Base-by-base conservation (phyloP, 768 basidiomycete genomes). In the Mycena chlorophos region DNA sequence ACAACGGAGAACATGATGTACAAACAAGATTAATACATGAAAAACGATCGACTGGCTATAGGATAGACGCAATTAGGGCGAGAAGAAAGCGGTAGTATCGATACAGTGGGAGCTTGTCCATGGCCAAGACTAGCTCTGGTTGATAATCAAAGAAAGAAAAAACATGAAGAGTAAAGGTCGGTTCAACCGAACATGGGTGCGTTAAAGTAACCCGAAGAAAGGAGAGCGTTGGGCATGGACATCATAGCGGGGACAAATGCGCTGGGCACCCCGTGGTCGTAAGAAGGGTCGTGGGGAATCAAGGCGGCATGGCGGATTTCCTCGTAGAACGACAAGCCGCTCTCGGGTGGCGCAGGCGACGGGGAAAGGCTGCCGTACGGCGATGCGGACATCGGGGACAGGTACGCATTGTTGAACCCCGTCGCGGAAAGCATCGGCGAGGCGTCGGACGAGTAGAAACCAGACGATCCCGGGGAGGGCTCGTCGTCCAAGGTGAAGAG, bases 21-120 rank as follows among this genome's bases (percentile, higher is more conserved):
- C 55, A 61, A 39, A 54, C 13, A 49, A 37, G 51, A 29, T 50
- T 37, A 57, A 46, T 61, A 61, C 60, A 57, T 38, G 42, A 53
- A 57, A 49, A n/a, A n/a, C n/a, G 55, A 54, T 57, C 60, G 60
- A 61, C 60, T 22, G 27, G 60, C 55, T 61, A 61, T 61, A 57
- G 20, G 23, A 30, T 55, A 61, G 30, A 23, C 31, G 46, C 23
- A 51, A 60, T 49, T 38, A 55, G 56, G 52, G 46, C 52, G 47
- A 50, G 48, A 43, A 55, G 45, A 45, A 19, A 28, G 6, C 30
- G 27, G 22, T 37, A 54, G 1, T 52, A 57, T 54, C 30, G 56
- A 61, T 61, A 61, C 60, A 61, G 31, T 38, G 51, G n/a, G 45
- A 16, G 14, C 20, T 43, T 27, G 47, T 58, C 57, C 54, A 27